These are phyloP conservation scores for Cladorrhinum samala DNA, from an alignment of 495 filamentous ascomycete species.

Conservation along the genomic window DNA sequence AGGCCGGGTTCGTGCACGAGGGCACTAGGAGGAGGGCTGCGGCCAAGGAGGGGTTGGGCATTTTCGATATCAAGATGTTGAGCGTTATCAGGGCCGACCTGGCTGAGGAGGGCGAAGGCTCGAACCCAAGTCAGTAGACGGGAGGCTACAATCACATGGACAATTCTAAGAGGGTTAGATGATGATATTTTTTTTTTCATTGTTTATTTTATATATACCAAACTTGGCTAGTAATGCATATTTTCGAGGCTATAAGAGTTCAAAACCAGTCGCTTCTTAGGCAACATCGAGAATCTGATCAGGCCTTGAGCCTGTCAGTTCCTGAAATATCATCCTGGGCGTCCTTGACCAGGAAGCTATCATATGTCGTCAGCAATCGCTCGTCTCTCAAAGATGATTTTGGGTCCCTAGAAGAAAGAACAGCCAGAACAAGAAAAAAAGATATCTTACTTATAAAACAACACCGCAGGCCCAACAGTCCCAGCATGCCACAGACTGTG, in stretches of 20 bases:
- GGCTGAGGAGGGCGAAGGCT: not conserved
- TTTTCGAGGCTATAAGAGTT: no score
- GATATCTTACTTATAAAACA: slow-evolving; percentile 98
- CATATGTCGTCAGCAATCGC: not conserved
- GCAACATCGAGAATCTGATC: not conserved
- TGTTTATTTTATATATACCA: not conserved
- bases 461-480: slow-evolving; percentile 79
- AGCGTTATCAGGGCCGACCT: slow-evolving; percentile 34
- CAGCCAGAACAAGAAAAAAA: slow-evolving; percentile 21
- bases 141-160: no score
- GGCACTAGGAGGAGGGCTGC: slow-evolving; percentile 31
- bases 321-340: slow-evolving; percentile 64
- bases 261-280: not conserved
- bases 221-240: not conserved
- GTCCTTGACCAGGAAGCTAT: slow-evolving; percentile 72
- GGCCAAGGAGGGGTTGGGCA: slow-evolving; percentile 24
- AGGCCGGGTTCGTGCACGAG: slow-evolving; percentile 33
- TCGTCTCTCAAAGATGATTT: not conserved
- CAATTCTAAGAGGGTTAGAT: no score
- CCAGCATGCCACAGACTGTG: slow-evolving; percentile 95
- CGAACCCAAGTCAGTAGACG: no score
- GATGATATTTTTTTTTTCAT: no score
- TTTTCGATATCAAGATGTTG: slow-evolving; percentile 26
- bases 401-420: not conserved
- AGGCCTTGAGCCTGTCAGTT: slow-evolving; percentile 32